phyloP scores from a whole-genome alignment of 202 grass and related monocot species.

The Zizania palustris region DNA sequence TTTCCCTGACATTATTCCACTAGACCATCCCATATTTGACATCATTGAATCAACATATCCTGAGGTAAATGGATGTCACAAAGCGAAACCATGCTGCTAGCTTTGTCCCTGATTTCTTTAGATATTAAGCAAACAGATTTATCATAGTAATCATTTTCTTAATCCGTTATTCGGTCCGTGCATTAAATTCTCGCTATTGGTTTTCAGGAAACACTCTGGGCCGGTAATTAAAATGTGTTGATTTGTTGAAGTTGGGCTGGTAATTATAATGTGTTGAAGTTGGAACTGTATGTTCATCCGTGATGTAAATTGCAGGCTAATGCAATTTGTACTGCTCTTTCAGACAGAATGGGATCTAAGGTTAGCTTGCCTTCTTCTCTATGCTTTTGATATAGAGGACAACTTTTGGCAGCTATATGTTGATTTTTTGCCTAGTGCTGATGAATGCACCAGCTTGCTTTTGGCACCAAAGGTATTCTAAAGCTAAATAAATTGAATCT shows the following conservation, averaged over 20 bases:
- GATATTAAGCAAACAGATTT: not conserved
- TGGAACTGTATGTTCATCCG: slow-evolving; percentile 16
- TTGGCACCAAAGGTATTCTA: slow-evolving; percentile 73
- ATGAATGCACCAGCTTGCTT: slow-evolving; percentile 94
- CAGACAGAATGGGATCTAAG: slow-evolving; percentile 94
- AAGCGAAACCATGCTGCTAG: slow-evolving; percentile 13
- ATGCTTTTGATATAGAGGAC: slow-evolving; percentile 73
- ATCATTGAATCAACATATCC: slow-evolving; percentile 92
- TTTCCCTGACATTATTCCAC: slow-evolving; percentile 86
- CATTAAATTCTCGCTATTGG: not conserved
- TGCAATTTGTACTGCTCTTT: slow-evolving; percentile 46
- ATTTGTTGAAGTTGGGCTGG: not conserved
- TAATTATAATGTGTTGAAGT: slow-evolving; percentile 1
- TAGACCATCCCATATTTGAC: slow-evolving; percentile 94
- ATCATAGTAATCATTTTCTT: slow-evolving; percentile 7
- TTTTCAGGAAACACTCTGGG: not conserved
- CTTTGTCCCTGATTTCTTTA: slow-evolving; percentile 13
- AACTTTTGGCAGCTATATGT: slow-evolving; percentile 96
- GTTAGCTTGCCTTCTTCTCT: slow-evolving; percentile 86
- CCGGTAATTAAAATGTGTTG: not conserved
- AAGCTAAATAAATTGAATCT: slow-evolving; percentile 28
- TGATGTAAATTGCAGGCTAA: slow-evolving; percentile 19
- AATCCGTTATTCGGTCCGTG: not conserved
- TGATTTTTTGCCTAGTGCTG: slow-evolving; percentile 85
- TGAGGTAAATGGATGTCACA: slow-evolving; percentile 63